Evolutionary conservation across 176 grass and related monocot species (phyloP).

Genomic region (Oryza meridionalis): DNA sequence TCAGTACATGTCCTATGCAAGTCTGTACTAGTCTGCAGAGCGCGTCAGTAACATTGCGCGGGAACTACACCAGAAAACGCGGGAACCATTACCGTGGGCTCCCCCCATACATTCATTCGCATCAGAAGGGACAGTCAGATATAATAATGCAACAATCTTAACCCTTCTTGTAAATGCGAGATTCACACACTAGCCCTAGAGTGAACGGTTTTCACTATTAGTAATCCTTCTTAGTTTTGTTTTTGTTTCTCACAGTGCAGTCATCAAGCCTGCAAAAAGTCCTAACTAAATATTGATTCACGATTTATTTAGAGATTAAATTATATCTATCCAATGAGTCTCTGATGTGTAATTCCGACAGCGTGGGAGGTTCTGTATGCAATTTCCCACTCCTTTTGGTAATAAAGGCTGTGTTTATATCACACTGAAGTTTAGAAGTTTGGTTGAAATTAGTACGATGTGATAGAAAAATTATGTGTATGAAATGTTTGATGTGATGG

Average conservation of each 20-base stretch:
- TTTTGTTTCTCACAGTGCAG: too few relatives aligned
- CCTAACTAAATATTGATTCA: background rate
- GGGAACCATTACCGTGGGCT: conserved; percentile 3
- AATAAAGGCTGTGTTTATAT: background rate
- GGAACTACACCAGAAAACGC: conserved; percentile 8
- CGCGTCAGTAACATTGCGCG: background rate
- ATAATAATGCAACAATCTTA: background rate
- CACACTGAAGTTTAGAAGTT: too few relatives aligned
- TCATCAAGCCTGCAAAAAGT: background rate
- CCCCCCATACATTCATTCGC: conserved; percentile 2
- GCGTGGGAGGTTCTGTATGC: fast-evolving
- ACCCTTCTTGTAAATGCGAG: background rate
- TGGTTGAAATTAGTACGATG: too few relatives aligned
- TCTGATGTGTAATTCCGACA: background rate
- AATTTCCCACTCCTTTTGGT: background rate
- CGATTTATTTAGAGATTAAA: too few relatives aligned
- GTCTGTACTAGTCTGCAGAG: background rate
- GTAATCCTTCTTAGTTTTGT: too few relatives aligned
- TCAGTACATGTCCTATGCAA: background rate
- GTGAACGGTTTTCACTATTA: background rate
- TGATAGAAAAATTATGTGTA: too few relatives aligned
- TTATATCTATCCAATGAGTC: too few relatives aligned
- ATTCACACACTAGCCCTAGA: background rate
- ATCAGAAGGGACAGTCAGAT: background rate
- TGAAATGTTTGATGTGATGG: too few relatives aligned